These are phyloP conservation scores for Arctostaphylos glauca DNA, from an alignment of 148 eudicot genomes.

Conservation along the genomic window DNA sequence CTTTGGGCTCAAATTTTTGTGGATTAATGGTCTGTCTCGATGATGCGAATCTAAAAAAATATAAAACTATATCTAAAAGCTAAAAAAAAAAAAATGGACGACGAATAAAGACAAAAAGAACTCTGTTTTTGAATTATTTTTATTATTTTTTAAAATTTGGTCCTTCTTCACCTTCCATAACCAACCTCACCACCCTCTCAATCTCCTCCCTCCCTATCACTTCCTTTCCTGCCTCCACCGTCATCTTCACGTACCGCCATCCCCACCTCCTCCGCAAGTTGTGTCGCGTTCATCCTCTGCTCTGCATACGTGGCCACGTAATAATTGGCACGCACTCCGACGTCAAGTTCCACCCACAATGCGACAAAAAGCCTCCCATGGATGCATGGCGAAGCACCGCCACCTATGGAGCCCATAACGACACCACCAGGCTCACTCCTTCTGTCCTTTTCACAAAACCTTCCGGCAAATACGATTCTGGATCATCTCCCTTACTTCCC, in stretches of 20 bases:
- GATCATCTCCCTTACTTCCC: constrained; percentile 7
- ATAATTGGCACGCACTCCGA: constrained; percentile 30
- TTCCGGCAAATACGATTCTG: constrained; percentile 20
- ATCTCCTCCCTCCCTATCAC: constrained; percentile 18
- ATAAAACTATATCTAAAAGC: too few relatives aligned
- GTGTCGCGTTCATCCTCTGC: constrained; percentile 28
- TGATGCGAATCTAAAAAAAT: too few relatives aligned
- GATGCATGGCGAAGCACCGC: constrained; percentile 21
- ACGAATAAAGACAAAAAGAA: too few relatives aligned
- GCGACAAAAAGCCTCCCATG: constrained; percentile 21
- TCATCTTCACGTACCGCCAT: constrained; percentile 19
- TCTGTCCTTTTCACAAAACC: constrained; percentile 17
- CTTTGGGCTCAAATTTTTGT: too few relatives aligned
- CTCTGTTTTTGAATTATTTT: too few relatives aligned
- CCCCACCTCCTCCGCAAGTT: constrained; percentile 18
- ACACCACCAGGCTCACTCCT: constrained; percentile 23
- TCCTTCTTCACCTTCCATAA: constrained; percentile 30
- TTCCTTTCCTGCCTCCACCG: not conserved
- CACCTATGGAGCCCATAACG: constrained; percentile 25
- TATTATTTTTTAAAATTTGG: too few relatives aligned
- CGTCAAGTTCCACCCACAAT: constrained; percentile 31
- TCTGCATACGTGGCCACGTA: constrained; percentile 28
- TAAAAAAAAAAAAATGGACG: too few relatives aligned
- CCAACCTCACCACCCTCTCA: constrained; percentile 24
- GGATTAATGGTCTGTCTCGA: too few relatives aligned